Evolutionary conservation across 495 filamentous ascomycete genomes (phyloP), one percentile per base, ranked within the genome.

Genomic region (Podospora fimiseda): DNA sequence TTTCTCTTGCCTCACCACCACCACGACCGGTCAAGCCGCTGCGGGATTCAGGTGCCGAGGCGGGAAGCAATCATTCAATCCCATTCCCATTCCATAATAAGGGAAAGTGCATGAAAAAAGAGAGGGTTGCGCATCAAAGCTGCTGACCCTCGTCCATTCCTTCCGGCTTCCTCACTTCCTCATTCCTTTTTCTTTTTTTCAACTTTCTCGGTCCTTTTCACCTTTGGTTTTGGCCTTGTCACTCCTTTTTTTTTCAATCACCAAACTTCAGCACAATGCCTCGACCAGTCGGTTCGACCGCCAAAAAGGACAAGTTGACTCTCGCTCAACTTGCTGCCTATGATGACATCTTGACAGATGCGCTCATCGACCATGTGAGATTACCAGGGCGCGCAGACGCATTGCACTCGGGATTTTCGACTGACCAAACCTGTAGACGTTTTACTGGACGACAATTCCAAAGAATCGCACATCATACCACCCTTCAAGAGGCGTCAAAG

Each of bases 341-440:
- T 74, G 93, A 99, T 71, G 93, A 99, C 67, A 83, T 99, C 59
- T 78, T 95, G 57, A 97, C 93, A 0, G 94, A 99, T 82, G 86
- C 87, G 52, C 84, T 99, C 30, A 83, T 99, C 39, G 93, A 99
- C 71, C 88, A 88, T 69, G 93, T 96, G 78, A 66, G 88, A 76
- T 18, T 19, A 9, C 41, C 2, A 15, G 21, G 11, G 33, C n/a
- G 51, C 30, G 43, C 40, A 23, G 20, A 16, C 9, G 15, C 16
- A 9, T 30, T 4, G n/a, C 39, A 21, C 6, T 22, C 5, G 14
- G 33, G 24, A 39, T 33, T 51, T 52, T 19, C 52, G 39, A 47
- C 41, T 50, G 48, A 49, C 39, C 40, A 51, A 4, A 5, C 27
- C 16, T 2, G 21, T 62, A 98, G 94, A 84, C 86, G 13, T 95